Evolutionary conservation across 345 rosid genomes (phyloP).

Genomic region (Psidium guajava): DNA sequence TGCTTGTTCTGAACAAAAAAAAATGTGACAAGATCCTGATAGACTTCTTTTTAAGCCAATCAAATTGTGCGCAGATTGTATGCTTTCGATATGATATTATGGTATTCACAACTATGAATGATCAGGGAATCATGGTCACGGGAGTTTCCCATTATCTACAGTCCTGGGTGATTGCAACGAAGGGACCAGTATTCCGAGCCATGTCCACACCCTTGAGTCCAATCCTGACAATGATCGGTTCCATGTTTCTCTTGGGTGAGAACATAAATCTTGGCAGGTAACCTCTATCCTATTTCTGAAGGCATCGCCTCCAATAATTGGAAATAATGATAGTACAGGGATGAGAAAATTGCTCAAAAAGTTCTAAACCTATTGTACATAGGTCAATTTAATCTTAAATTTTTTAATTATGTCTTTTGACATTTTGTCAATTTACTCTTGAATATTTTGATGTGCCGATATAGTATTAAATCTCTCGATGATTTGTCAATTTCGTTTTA

Average conservation of each 20-base stretch:
- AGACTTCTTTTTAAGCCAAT: neutral
- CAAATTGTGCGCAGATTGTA: neutral
- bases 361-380: too few species aligned
- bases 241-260: slow-evolving; percentile 58
- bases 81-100: neutral
- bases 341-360: too few species aligned
- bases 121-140: slow-evolving; percentile 6
- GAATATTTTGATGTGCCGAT: too few species aligned
- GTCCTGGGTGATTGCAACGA: slow-evolving; percentile 6
- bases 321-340: too few species aligned
- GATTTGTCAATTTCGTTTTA: too few species aligned
- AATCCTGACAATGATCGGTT: slow-evolving; percentile 37
- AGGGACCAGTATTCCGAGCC: slow-evolving; percentile 16
- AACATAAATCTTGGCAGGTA: slow-evolving; percentile 61
- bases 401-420: too few species aligned
- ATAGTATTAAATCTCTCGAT: too few species aligned
- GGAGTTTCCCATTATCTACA: slow-evolving; percentile 7
- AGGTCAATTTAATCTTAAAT: too few species aligned
- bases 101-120: neutral
- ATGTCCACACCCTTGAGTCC: slow-evolving; percentile 54
- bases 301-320: neutral
- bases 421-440: too few species aligned
- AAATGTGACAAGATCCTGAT: neutral
- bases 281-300: neutral
- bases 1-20: too few species aligned